Conservation (phyloP, 768 basidiomycete genomes). For the Filobasidium wieringae region DNA sequence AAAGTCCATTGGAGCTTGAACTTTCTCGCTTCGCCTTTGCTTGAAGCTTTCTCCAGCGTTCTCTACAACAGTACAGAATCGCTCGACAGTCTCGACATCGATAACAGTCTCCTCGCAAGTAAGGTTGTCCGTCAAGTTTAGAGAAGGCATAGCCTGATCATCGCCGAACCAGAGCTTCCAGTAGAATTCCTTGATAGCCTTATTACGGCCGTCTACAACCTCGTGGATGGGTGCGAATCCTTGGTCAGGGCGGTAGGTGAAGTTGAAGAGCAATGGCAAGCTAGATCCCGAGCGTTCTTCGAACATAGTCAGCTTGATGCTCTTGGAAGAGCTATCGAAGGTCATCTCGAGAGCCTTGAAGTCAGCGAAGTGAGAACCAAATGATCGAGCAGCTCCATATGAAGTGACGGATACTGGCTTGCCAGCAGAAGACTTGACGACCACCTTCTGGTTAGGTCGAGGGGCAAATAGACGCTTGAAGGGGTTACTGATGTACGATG, state of each 20-base stretch:
- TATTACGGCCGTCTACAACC: slow-evolving; percentile 66
- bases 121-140: slow-evolving; percentile 71
- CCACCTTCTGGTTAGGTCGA: slow-evolving; percentile 63
- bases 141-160: slow-evolving; percentile 59
- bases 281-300: slow-evolving; percentile 69
- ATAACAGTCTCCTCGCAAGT: slow-evolving; percentile 76
- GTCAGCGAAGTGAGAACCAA: slow-evolving; percentile 54
- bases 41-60: slow-evolving; percentile 89
- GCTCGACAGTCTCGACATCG: slow-evolving; percentile 61
- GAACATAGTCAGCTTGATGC: slow-evolving; percentile 61
- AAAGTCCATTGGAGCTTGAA: slow-evolving; percentile 95
- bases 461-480: slow-evolving; percentile 75
- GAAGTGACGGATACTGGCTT: slow-evolving; percentile 52
- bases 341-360: slow-evolving; percentile 76
- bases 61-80: slow-evolving; percentile 74
- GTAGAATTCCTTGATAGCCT: slow-evolving; percentile 90
- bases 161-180: slow-evolving; percentile 98
- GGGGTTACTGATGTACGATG: slow-evolving; percentile 75
- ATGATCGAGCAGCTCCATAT: slow-evolving; percentile 69
- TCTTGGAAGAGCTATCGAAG: slow-evolving; percentile 47
- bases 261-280: slow-evolving; percentile 69
- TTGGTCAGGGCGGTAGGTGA: slow-evolving; percentile 73
- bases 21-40: slow-evolving; percentile 51
- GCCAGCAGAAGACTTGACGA: slow-evolving; percentile 46
- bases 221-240: slow-evolving; percentile 91